Conservation (phyloP, 768 basidiomycete species). For the Phlebiopsis flavidoalba region DNA sequence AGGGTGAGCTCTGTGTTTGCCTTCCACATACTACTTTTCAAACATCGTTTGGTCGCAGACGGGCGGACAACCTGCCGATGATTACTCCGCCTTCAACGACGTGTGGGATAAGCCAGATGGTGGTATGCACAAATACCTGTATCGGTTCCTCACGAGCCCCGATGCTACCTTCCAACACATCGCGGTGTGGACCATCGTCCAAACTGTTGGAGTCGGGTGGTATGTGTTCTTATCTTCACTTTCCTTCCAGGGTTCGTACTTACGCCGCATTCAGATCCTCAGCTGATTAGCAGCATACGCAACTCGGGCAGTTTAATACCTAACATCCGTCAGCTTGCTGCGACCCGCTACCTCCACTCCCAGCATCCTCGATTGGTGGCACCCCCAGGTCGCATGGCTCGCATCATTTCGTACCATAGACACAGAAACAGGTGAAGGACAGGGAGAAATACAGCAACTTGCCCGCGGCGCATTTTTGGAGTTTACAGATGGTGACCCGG, state of each 20-base stretch:
- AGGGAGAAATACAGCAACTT: conserved; percentile 86
- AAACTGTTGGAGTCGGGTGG: conserved; percentile 95
- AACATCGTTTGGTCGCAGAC: conserved; percentile 38
- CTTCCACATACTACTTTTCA: background rate
- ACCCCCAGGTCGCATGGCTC: conserved; percentile 71
- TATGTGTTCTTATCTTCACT: conserved; percentile 29
- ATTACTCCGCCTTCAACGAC: conserved; percentile 95
- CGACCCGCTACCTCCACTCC: conserved; percentile 64
- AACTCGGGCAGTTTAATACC: conserved; percentile 75
- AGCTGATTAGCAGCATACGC: conserved; percentile 87
- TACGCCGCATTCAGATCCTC: conserved; percentile 54
- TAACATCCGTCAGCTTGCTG: conserved; percentile 80
- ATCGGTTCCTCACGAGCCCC: conserved; percentile 86
- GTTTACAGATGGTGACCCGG: conserved; percentile 72
- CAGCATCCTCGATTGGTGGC: conserved; percentile 62
- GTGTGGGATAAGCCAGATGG: conserved; percentile 99
- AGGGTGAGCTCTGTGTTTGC: conserved; percentile 46
- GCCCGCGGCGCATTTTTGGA: conserved; percentile 78
- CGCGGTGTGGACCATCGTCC: conserved; percentile 99
- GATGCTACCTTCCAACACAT: conserved; percentile 99
- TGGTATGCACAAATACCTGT: conserved; percentile 92
- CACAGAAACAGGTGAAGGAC: conserved; percentile 82
- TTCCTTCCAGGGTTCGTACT: background rate
- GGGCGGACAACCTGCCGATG: conserved; percentile 72
- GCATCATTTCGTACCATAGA: conserved; percentile 73